Evolutionary conservation across 192 early-diverging fungal species (phyloP).

Genomic region (Helicostylum pulchrum): DNA sequence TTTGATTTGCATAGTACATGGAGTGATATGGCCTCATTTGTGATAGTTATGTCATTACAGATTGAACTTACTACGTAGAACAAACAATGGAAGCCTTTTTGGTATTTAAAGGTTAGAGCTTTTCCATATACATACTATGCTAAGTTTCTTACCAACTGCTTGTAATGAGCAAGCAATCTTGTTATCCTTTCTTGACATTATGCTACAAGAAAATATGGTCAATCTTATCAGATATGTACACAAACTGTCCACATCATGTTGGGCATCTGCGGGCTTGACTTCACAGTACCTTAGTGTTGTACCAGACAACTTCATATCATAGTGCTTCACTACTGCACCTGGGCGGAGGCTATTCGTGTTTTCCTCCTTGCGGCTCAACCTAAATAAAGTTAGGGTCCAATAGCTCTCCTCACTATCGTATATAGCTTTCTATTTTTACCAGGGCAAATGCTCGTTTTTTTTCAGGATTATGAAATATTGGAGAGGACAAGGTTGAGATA

Average conservation of each 20-base stretch:
- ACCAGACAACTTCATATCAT: background rate
- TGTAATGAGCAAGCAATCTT: background rate
- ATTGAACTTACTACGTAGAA: background rate
- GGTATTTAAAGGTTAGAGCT: background rate
- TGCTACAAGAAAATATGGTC: background rate
- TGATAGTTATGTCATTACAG: background rate
- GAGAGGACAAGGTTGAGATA: background rate
- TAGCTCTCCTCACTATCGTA: slow-evolving; percentile 2
- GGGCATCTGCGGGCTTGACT: background rate
- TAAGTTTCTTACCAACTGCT: slow-evolving; percentile 2
- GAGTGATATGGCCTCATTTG: background rate
- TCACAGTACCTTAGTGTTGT: background rate
- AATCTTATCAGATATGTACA: background rate
- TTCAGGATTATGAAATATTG: background rate
- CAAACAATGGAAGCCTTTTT: background rate
- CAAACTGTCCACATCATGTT: background rate
- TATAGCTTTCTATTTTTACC: background rate
- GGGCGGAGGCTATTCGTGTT: background rate
- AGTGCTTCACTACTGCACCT: background rate
- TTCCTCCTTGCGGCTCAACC: background rate
- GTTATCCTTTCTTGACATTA: background rate
- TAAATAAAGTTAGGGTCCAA: background rate
- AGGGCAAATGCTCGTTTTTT: background rate
- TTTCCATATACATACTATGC: background rate
- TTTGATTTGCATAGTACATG: background rate